phyloP scores from a whole-genome alignment of 352 stramenopile genomes.

The Blastocystis sp. region DNA sequence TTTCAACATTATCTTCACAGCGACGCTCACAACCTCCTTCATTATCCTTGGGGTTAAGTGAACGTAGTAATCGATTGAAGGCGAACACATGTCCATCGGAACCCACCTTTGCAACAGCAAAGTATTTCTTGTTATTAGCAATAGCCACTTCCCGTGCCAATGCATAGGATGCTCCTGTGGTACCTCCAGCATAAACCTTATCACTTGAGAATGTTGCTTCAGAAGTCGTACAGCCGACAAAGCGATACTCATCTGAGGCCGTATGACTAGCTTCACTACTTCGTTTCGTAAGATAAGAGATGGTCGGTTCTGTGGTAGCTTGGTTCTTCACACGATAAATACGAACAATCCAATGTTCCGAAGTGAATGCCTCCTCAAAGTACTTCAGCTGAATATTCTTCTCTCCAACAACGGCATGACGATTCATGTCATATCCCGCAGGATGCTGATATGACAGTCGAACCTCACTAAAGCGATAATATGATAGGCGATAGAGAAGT shows the following conservation, averaged over 20 bases:
- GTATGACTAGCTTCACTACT: neutral
- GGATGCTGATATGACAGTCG: constrained; percentile 76
- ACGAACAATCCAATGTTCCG: constrained; percentile 86
- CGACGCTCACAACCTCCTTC: constrained; percentile 75
- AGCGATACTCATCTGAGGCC: constrained; percentile 63
- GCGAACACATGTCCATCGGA: constrained; percentile 78
- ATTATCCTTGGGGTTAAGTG: constrained; percentile 70
- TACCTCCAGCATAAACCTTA: constrained; percentile 77
- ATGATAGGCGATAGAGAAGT: constrained; percentile 84
- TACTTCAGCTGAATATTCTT: constrained; percentile 80
- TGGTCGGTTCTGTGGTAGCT: constrained; percentile 19
- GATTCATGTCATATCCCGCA: constrained; percentile 72
- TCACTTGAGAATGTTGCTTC: constrained; percentile 77
- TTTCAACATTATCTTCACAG: constrained; percentile 73
- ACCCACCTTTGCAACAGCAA: constrained; percentile 74
- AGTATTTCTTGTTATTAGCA: constrained; percentile 76
- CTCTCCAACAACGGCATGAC: constrained; percentile 30
- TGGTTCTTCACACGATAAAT: constrained; percentile 84
- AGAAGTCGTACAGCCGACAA: constrained; percentile 75
- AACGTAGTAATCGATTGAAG: constrained; percentile 72
- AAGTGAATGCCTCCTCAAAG: constrained; percentile 84
- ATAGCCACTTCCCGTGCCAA: constrained; percentile 78
- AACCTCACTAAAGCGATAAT: constrained; percentile 82
- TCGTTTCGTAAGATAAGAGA: neutral
- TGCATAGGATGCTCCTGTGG: constrained; percentile 80